Evolutionary conservation across 2,329 filamentous ascomycete species (phyloP), one percentile per base, ranked within the genome.

Genomic region (Coniosporium uncinatum): DNA sequence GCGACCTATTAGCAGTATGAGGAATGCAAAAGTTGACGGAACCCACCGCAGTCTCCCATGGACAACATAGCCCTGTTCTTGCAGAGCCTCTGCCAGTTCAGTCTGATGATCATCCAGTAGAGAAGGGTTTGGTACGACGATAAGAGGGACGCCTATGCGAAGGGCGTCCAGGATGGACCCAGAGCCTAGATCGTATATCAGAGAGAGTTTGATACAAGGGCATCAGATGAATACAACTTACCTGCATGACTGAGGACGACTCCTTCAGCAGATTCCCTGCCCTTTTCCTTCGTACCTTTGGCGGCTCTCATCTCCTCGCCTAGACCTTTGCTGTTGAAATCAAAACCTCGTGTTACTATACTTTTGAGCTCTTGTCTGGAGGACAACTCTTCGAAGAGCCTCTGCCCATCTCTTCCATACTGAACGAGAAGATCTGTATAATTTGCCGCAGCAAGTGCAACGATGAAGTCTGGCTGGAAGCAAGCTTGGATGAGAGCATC

Each of bases 71-170:
- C 84, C 83, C 50, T 88, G 78, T 19, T 71, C 67, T 22, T 84
- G 78, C 42, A 97, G 75, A 49, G 87, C 82, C 38, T 81, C 71
- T 1, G 91, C 91, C 41, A 98, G 76, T 60, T 97, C 88, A 17
- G 80, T 76, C 63, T 98, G 93, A 58, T 98, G 93, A 54, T 98
- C 91, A 55, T 94, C 82, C 52, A 95, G 75, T 1, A 98, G 75
- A 5, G 72, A 70, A 2, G 80, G 75, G 59, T 98, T 98, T 3
- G 91, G 86, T 3, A 98, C 89, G 1, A 95, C 88, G 38, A 98
- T 76, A n/a, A 97, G 69, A 3, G 87, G 83, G 0, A 89, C 69
- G 14, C 79, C 77, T 40, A 85, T 69, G 34, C 86, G 79, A 47
- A 94, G 77, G 1, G 83, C 88, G 58, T 90, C 88, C 1, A 97